Evolutionary conservation across 371 early-diverging fungal species (phyloP).

Genomic region (Zychaea mexicana): DNA sequence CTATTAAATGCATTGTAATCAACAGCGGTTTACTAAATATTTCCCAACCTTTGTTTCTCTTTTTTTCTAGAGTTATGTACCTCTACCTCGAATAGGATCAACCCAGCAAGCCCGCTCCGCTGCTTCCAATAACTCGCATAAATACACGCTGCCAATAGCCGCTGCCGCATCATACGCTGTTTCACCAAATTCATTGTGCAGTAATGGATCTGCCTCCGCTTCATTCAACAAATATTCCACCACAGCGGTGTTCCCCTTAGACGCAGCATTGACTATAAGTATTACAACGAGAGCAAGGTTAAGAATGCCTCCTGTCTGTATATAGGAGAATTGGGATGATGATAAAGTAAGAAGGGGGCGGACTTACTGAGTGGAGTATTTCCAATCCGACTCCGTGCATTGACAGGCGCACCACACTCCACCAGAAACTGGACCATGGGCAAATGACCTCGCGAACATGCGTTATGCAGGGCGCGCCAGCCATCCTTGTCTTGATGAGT

Average conservation of each 20-base stretch:
- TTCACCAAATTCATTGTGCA: constrained; percentile 71
- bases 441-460: constrained; percentile 61
- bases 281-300: background rate
- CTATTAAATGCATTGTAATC: background rate
- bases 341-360: background rate
- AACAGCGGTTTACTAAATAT: no score
- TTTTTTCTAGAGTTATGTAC: no score
- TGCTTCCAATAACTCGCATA: constrained; percentile 68
- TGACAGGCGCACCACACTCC: constrained; percentile 56
- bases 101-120: constrained; percentile 39
- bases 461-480: constrained; percentile 85
- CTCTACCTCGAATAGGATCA: constrained; percentile 1
- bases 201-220: constrained; percentile 61
- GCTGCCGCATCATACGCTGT: constrained; percentile 85
- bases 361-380: constrained; percentile 77
- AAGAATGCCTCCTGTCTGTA: background rate
- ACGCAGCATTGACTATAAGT: constrained; percentile 70
- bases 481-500: constrained; percentile 74
- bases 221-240: constrained; percentile 65
- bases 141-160: constrained; percentile 52
- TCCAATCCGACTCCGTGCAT: constrained; percentile 64
- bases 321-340: no score
- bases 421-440: constrained; percentile 59
- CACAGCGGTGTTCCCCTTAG: constrained; percentile 66
- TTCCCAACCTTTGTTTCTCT: no score